Conservation (phyloP, 139 green algal species). For the Picochlorum sp. region DNA sequence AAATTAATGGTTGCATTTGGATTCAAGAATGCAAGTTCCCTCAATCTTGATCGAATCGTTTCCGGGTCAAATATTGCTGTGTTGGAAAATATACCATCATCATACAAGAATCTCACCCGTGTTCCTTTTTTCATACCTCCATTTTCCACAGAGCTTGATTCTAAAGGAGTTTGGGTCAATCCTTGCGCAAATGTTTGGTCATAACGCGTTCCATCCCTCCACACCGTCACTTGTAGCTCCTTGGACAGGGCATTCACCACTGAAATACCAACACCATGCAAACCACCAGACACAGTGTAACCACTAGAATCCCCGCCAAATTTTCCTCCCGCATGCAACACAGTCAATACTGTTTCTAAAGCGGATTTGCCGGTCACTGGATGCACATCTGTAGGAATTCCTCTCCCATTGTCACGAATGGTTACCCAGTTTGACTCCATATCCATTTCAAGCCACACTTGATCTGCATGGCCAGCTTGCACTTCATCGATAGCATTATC, state of each 20-base stretch:
- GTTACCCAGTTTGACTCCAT: conserved; percentile 55
- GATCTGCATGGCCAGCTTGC: conserved; percentile 66
- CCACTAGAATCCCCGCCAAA: conserved; percentile 78
- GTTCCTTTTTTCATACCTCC: conserved; percentile 33
- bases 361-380: conserved; percentile 72
- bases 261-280: conserved; percentile 93
- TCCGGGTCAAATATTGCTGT: conserved; percentile 61
- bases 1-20: conserved; percentile 49
- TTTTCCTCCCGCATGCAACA: conserved; percentile 95
- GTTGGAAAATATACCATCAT: conserved; percentile 61
- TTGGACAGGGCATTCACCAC: conserved; percentile 93
- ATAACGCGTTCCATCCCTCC: conserved; percentile 44
- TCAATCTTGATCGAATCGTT: conserved; percentile 66
- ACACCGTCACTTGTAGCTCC: conserved; percentile 64
- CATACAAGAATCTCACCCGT: conserved; percentile 74
- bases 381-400: conserved; percentile 87
- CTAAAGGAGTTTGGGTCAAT: conserved; percentile 11
- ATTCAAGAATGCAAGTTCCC: conserved; percentile 97
- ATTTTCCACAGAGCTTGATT: conserved; percentile 3
- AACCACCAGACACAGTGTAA: conserved; percentile 79
- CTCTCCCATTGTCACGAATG: conserved; percentile 82
- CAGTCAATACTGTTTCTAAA: conserved; percentile 78
- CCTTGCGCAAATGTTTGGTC: conserved; percentile 64
- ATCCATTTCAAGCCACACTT: conserved; percentile 49
- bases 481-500: conserved; percentile 93